These are phyloP conservation scores for Diplocarpon mali DNA, from an alignment of 2,329 filamentous ascomycete genomes.

Conservation along the genomic window DNA sequence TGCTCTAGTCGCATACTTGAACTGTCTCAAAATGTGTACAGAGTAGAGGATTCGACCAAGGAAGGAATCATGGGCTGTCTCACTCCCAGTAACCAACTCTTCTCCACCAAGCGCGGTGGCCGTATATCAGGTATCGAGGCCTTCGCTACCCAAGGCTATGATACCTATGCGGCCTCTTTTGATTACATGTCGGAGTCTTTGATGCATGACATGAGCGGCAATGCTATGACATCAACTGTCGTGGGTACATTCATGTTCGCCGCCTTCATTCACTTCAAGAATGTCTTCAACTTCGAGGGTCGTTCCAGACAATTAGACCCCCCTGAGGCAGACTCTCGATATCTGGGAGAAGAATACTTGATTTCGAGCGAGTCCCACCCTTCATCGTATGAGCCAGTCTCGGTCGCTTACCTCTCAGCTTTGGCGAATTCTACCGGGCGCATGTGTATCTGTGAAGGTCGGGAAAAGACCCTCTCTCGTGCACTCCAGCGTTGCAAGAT, in stretches of 20 bases:
- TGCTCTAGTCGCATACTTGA: conserved; percentile 42
- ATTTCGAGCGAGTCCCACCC: background rate
- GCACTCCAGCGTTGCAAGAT: conserved; percentile 36
- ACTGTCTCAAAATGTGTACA: conserved; percentile 62
- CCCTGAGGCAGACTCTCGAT: background rate
- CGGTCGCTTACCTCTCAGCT: conserved; percentile 8
- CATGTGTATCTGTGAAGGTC: conserved; percentile 48
- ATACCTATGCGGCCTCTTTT: conserved; percentile 49
- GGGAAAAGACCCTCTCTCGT: conserved; percentile 23
- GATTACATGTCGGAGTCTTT: conserved; percentile 50
- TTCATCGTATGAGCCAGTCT: conserved; percentile 7
- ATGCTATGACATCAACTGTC: conserved; percentile 69
- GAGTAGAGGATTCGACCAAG: conserved; percentile 35
- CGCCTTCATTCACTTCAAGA: conserved; percentile 36
- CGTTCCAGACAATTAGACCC: conserved; percentile 3
- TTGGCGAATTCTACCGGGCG: conserved; percentile 29
- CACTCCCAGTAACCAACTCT: conserved; percentile 53
- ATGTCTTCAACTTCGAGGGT: conserved; percentile 1
- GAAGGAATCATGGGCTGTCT: conserved; percentile 56
- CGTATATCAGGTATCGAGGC: conserved; percentile 52
- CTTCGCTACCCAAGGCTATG: conserved; percentile 57
- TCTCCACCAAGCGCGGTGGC: conserved; percentile 47
- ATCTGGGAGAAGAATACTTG: background rate
- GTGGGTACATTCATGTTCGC: conserved; percentile 52
- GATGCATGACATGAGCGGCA: conserved; percentile 61